Conservation (phyloP, 306 rosid species). For the Carpinus viminea region DNA sequence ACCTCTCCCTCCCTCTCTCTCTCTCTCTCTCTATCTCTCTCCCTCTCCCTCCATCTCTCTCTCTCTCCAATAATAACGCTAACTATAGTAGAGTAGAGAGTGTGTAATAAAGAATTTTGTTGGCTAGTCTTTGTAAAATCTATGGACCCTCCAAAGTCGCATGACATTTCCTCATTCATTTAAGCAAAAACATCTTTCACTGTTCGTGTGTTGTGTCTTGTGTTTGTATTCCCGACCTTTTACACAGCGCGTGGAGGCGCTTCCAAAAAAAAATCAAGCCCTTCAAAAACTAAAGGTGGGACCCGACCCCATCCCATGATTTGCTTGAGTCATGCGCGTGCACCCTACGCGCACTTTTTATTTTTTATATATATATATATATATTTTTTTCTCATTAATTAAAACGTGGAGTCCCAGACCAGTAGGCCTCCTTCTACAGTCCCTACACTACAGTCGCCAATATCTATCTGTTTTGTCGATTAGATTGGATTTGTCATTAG, state of each 20-base stretch:
- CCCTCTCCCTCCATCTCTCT: background rate
- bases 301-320: constrained; percentile 7
- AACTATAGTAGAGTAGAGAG: constrained; percentile 14
- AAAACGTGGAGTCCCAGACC: constrained; percentile 53
- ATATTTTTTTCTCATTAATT: constrained; percentile 16
- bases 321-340: constrained; percentile 34
- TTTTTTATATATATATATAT: no score
- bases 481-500: constrained; percentile 48
- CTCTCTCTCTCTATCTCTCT: constrained; percentile 63
- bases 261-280: background rate
- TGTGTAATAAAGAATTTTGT: constrained; percentile 59
- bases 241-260: background rate
- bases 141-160: constrained; percentile 47
- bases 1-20: constrained; percentile 1
- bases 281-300: background rate
- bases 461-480: constrained; percentile 48
- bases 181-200: constrained; percentile 12
- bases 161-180: constrained; percentile 40
- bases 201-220: background rate
- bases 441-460: constrained; percentile 36
- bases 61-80: constrained; percentile 76
- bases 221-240: constrained; percentile 11
- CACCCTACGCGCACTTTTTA: background rate
- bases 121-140: constrained; percentile 52
- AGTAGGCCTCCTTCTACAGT: constrained; percentile 36